Conservation (phyloP, 2,329 filamentous ascomycete genomes). For the Fusarium scirpi region DNA sequence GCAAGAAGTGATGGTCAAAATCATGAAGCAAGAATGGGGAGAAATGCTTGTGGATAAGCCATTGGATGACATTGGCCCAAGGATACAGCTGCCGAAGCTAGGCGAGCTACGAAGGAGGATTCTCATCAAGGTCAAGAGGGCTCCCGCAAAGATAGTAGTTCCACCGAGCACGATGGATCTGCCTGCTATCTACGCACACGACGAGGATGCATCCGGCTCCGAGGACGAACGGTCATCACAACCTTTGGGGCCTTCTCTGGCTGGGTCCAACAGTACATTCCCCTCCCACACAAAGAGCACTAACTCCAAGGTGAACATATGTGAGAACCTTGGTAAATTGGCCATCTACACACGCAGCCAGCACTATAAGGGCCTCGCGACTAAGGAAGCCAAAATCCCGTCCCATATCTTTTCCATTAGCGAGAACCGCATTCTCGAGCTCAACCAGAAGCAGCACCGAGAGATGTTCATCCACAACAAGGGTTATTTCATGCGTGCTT, state of each 20-base stretch:
- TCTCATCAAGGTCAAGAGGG: slow-evolving; percentile 81
- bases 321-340: slow-evolving; percentile 76
- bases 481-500: slow-evolving; percentile 89
- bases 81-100: slow-evolving; percentile 73
- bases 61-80: slow-evolving; percentile 63
- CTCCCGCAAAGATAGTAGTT: slow-evolving; percentile 52
- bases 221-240: slow-evolving; percentile 57
- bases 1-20: slow-evolving; percentile 91
- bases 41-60: slow-evolving; percentile 75
- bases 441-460: slow-evolving; percentile 71
- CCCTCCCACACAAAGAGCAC: slow-evolving; percentile 46
- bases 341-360: slow-evolving; percentile 90
- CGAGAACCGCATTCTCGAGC: slow-evolving; percentile 77
- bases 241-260: slow-evolving; percentile 25
- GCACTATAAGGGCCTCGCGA: slow-evolving; percentile 79
- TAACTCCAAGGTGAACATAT: slow-evolving; percentile 72
- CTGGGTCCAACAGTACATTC: slow-evolving; percentile 17
- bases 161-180: slow-evolving; percentile 51
- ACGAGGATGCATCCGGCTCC: slow-evolving; percentile 57
- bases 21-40: slow-evolving; percentile 91
- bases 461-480: slow-evolving; percentile 90
- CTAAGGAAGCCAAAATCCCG: slow-evolving; percentile 69
- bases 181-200: slow-evolving; percentile 44
- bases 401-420: slow-evolving; percentile 88
- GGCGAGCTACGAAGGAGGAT: slow-evolving; percentile 83